These are phyloP conservation scores for Xylaria sp. DNA, from an alignment of 2,329 filamentous ascomycete genomes.

Conservation along the genomic window DNA sequence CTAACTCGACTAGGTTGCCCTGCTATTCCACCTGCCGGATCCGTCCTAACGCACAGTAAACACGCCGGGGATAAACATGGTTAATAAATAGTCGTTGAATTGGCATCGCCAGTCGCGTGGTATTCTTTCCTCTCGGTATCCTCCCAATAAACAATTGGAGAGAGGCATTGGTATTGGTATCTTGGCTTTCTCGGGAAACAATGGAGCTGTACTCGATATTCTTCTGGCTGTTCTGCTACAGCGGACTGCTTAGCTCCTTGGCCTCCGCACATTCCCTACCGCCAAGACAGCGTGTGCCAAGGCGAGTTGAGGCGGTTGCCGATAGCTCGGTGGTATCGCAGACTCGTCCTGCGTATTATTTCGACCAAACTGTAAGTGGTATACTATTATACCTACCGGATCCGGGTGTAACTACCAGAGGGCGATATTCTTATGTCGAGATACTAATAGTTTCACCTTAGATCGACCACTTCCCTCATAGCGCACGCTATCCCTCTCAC, in stretches of 20 bases:
- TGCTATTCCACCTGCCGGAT: slow-evolving; percentile 25
- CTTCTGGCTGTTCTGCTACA: slow-evolving; percentile 32
- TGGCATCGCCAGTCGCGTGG: neutral
- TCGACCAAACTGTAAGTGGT: slow-evolving; percentile 33
- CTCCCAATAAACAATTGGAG: slow-evolving; percentile 4
- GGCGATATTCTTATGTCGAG: neutral
- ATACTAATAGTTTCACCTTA: slow-evolving; percentile 35
- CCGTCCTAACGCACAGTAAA: slow-evolving; percentile 17
- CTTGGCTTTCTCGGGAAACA: slow-evolving; percentile 5
- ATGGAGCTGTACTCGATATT: slow-evolving; percentile 32
- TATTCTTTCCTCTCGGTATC: slow-evolving; percentile 13
- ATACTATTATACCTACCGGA: neutral
- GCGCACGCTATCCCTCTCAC: slow-evolving; percentile 47
- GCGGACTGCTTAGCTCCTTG: slow-evolving; percentile 27
- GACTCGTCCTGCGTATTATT: slow-evolving; percentile 33
- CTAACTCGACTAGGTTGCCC: slow-evolving; percentile 1
- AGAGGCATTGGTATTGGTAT: slow-evolving; percentile 4
- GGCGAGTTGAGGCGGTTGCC: slow-evolving; percentile 20
- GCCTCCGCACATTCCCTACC: slow-evolving; percentile 24
- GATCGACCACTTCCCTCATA: slow-evolving; percentile 60
- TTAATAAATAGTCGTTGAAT: slow-evolving; percentile 22
- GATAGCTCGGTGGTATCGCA: slow-evolving; percentile 12
- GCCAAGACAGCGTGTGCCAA: slow-evolving; percentile 25
- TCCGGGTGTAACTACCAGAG: neutral
- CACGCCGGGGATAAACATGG: slow-evolving; percentile 11